Percentiles rank a stretch among this genome's conserved stretches.
Evolutionary conservation across 495 filamentous ascomycete genomes (phyloP).

Genomic region (Podospora sp.): DNA sequence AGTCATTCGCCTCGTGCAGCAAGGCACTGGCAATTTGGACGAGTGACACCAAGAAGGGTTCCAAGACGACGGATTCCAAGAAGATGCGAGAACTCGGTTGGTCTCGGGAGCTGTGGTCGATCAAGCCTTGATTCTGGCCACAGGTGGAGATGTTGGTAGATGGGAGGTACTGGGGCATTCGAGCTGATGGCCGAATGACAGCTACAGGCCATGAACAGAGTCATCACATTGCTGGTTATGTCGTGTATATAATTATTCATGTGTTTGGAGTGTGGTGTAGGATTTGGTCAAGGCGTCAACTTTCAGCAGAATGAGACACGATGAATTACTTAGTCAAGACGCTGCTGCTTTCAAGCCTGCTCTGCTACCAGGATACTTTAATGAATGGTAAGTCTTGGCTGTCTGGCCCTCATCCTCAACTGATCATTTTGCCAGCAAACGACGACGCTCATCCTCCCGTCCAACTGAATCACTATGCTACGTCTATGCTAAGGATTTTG

Average conservation of each 20-base stretch:
- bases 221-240: neutral
- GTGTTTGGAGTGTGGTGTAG: neutral
- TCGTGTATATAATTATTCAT: neutral
- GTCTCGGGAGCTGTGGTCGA: slow-evolving; percentile 55
- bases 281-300: neutral
- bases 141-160: neutral
- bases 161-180: neutral
- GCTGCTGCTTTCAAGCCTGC: no score
- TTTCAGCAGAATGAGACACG: neutral
- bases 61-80: slow-evolving; percentile 47
- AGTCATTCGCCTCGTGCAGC: slow-evolving; percentile 71
- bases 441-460: neutral
- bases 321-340: neutral
- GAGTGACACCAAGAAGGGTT: slow-evolving; percentile 47
- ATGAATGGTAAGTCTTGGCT: no score
- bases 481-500: slow-evolving; percentile 90
- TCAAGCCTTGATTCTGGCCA: slow-evolving; percentile 35
- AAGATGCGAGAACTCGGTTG: slow-evolving; percentile 57
- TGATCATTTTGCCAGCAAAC: no score
- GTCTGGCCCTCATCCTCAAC: no score
- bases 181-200: neutral
- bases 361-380: no score
- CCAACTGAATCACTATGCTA: slow-evolving; percentile 17
- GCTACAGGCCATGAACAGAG: neutral
- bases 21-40: slow-evolving; percentile 70